These are phyloP conservation scores for Sugiyamaella sp. DNA, from an alignment of 1,139 yeast species.

Conservation along the genomic window DNA sequence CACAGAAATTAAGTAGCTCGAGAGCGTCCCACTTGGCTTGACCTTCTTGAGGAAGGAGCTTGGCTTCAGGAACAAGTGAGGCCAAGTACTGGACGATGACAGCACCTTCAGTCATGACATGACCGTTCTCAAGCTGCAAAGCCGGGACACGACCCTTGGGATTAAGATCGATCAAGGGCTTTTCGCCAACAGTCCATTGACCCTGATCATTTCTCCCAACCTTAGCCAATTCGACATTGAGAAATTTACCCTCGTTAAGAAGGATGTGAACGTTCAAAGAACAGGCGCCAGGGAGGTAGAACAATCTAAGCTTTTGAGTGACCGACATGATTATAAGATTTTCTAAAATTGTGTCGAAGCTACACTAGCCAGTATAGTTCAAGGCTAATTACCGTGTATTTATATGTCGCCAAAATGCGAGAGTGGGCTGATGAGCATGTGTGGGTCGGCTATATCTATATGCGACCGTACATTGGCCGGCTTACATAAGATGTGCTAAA, in stretches of 20 bases:
- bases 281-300: constrained; percentile 14
- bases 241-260: constrained; percentile 2
- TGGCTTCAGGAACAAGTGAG: constrained; percentile 9
- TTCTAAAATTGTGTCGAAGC: too few relatives aligned
- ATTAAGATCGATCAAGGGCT: constrained; percentile 2
- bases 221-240: constrained; percentile 8
- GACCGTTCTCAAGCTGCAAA: constrained; percentile 9
- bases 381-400: too few relatives aligned
- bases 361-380: too few relatives aligned
- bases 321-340: not conserved
- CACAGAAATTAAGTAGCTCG: constrained; percentile 7
- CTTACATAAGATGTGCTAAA: too few relatives aligned
- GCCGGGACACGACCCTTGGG: constrained; percentile 18
- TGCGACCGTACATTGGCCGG: too few relatives aligned
- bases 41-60: constrained; percentile 12
- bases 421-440: too few relatives aligned
- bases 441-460: too few relatives aligned
- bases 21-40: constrained; percentile 13
- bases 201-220: constrained; percentile 8
- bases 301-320: constrained; percentile 5
- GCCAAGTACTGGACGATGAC: constrained; percentile 13
- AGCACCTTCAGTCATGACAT: constrained; percentile 12
- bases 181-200: not conserved
- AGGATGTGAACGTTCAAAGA: constrained; percentile 11
- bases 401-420: too few relatives aligned